Evolutionary conservation across 2,329 filamentous ascomycete species (phyloP), one percentile per base, ranked within the genome.

Genomic region (Fusarium anthophilum): DNA sequence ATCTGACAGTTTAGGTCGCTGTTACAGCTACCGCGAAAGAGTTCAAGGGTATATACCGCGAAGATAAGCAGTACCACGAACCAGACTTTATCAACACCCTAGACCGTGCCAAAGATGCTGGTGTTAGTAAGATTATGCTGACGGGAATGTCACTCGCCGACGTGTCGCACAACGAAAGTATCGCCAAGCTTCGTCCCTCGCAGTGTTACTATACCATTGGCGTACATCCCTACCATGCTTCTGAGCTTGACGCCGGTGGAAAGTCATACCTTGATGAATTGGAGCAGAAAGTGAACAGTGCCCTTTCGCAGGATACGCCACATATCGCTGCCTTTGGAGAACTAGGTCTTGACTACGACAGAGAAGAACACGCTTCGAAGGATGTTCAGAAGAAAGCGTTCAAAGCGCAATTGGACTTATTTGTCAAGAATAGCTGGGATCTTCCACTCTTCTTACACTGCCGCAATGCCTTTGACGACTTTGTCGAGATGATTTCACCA

Each of bases 161-260:
- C 50, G 76, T 79, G 2, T 41, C 59, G 1, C 63, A 66, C 22
- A 82, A 83, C 56, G 67, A 78, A 8, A 73, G 67, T 20, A 79
- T 82, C 35, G 80, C 78, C 15, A 62, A 72, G 50, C 77, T 77
- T 5, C 79, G 77, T 3, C 81, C 79, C 6, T 48, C 66, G 6
- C 78, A 79, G 38, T 86, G 85, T 67, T 84, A 80, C 17, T 77
- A 86, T 63, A 88, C 86, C 4, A 80, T 88, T 15, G 86, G 87
- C 3, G 81, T 88, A 8, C 87, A 88, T 64, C 86, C 86, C 1
- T 88, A 88, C 63, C 85, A 88, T 54, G 86, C 85, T 0, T 75
- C 75, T 0, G 85, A 87, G 63, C 82, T 86, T 2, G 83, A 84
- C 12, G 63, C 74, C 14, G 77, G 77, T 28, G 77, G 78, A 7